These are phyloP conservation scores for Fusarium transvaalense DNA, from an alignment of 2,329 filamentous ascomycete species.

Conservation along the genomic window DNA sequence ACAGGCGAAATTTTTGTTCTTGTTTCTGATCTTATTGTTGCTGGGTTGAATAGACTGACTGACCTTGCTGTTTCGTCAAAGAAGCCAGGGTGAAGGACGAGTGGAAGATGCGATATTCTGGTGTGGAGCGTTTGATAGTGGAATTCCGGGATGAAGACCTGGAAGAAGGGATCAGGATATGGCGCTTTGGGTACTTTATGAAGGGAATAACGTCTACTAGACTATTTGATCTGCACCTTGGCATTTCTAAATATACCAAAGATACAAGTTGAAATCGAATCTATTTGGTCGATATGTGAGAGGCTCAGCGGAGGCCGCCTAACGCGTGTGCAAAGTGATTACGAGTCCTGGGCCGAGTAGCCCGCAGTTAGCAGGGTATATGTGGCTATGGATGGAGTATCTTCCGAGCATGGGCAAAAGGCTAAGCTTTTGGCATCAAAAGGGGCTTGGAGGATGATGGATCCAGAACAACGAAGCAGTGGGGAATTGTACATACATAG, in stretches of 20 bases:
- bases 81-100: neutral
- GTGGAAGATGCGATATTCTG: conserved; percentile 9
- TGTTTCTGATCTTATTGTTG: conserved; percentile 22
- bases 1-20: conserved; percentile 23
- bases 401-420: conserved; percentile 8
- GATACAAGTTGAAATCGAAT: conserved; percentile 5
- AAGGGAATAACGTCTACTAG: conserved; percentile 21
- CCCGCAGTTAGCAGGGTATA: conserved; percentile 17
- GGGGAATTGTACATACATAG: conserved; percentile 15
- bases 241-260: conserved; percentile 41
- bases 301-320: conserved; percentile 41
- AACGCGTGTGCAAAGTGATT: conserved; percentile 33
- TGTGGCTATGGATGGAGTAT: conserved; percentile 15
- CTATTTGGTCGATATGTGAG: conserved; percentile 10
- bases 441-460: conserved; percentile 21
- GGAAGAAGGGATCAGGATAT: conserved; percentile 14
- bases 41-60: conserved; percentile 31
- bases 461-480: conserved; percentile 16
- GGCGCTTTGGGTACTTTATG: conserved; percentile 39
- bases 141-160: conserved; percentile 17
- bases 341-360: conserved; percentile 33
- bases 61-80: conserved; percentile 16
- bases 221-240: conserved; percentile 38
- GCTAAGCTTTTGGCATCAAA: conserved; percentile 38
- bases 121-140: conserved; percentile 30